Base-by-base conservation (phyloP, 1,284 basidiomycete species). In the Earliella scabrosa region DNA sequence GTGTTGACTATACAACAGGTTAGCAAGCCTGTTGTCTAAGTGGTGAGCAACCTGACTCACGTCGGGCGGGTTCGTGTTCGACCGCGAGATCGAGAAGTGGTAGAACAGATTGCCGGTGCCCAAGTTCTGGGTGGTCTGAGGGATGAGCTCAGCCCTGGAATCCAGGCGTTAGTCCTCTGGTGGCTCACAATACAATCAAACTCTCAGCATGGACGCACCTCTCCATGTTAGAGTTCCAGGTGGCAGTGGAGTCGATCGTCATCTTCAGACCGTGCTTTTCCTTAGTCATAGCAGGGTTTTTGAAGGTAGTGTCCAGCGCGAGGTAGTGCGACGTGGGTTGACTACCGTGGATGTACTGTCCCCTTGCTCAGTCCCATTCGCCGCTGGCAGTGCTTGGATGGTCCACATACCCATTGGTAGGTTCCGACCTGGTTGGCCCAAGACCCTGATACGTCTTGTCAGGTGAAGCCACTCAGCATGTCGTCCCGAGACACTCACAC, bases 41-140 rank as follows among this genome's bases (percentile, higher is more conserved):
- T 11, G 31, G 24, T 10, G 16, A n/a, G 11, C 5, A n/a, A 10
- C 2, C 3, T 10, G 10, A 69, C 77, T 59, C 59, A 83, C 82
- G 60, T 82, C 77, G 3, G 84, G 83, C 4, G 77, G 72, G 64
- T 83, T 85, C 13, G 79, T 81, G 27, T 66, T 61, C 8, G 75
- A 72, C 20, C 73, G 77, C 70, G 73, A 80, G 41, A 86, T 68
- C 1, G 83, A 85, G 73, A 87, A 87, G 70, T 87, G 84, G 71
- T 87, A 87, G 74, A 79, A 86, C 47, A 85, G 68, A 56, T 82
- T 80, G 2, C 84, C 85, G n/a, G 77, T 75, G 14, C 84, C 82
- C 31, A 87, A 68, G 68, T 85, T 86, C 38, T 76, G 71, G 14
- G 71, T 75, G 20, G 84, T 85, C 66, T 86, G 83, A 11, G 82